These are phyloP conservation scores for Cladosporium sp. DNA, from an alignment of 2,329 filamentous ascomycete species.

Conservation along the genomic window DNA sequence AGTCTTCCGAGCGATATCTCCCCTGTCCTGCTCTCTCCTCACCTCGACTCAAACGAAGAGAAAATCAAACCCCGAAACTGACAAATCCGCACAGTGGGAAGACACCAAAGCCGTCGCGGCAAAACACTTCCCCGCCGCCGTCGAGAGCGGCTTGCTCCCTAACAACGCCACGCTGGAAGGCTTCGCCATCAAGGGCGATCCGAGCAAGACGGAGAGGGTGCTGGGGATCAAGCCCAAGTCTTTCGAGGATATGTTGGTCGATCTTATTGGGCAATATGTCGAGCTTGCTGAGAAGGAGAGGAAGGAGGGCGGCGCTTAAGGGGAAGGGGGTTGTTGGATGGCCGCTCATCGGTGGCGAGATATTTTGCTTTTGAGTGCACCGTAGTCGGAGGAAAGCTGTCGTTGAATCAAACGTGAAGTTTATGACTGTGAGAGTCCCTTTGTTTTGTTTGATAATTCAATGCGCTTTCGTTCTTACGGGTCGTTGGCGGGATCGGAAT, in stretches of 20 bases:
- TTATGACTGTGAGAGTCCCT: too few species aligned
- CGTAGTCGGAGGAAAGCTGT: too few species aligned
- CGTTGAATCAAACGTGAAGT: too few species aligned
- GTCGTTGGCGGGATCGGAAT: too few species aligned
- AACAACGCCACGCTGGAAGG: background rate
- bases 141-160: slow-evolving; percentile 2
- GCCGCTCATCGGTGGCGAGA: background rate
- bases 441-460: too few species aligned
- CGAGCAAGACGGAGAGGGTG: slow-evolving; percentile 2
- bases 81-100: background rate
- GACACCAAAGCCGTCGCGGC: background rate
- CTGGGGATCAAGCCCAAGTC: slow-evolving; percentile 9
- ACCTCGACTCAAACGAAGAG: too few species aligned
- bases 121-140: slow-evolving; percentile 9
- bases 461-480: too few species aligned
- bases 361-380: too few species aligned
- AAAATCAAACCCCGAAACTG: too few species aligned
- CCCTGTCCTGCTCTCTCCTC: background rate
- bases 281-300: slow-evolving; percentile 1
- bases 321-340: too few species aligned
- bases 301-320: background rate
- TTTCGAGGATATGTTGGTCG: slow-evolving; percentile 5
- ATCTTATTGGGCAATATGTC: slow-evolving; percentile 10
- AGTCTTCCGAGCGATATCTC: background rate
- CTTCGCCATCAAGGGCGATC: background rate